Conservation (phyloP, 192 early-diverging fungal species). For the Cladochytrium replicatum region DNA sequence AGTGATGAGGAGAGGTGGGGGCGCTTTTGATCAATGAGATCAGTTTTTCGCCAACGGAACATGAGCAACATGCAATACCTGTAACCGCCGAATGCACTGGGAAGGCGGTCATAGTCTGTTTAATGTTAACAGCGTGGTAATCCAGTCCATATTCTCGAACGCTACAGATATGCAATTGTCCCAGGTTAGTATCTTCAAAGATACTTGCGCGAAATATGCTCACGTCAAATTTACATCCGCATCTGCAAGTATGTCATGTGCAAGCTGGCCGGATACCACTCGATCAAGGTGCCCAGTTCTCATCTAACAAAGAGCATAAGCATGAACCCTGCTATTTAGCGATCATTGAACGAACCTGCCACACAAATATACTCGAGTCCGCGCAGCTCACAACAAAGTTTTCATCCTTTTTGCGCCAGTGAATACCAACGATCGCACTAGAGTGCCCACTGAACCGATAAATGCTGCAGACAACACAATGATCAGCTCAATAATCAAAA, state of each 20-base stretch:
- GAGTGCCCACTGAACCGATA: conserved; percentile 56
- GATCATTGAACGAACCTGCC: conserved; percentile 50
- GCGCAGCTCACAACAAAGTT: conserved; percentile 50
- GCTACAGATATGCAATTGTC: conserved; percentile 17
- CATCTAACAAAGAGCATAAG: conserved; percentile 27
- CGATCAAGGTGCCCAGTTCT: conserved; percentile 70
- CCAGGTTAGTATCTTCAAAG: background rate
- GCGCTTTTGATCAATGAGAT: conserved; percentile 10
- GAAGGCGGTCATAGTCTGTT: conserved; percentile 28
- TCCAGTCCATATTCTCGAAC: conserved; percentile 20
- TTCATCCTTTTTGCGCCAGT: conserved; percentile 61
- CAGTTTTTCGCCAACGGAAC: conserved; percentile 11
- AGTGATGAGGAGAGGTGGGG: conserved; percentile 12
- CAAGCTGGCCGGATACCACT: conserved; percentile 39
- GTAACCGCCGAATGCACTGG: conserved; percentile 12
- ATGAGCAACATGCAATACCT: background rate
- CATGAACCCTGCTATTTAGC: background rate
- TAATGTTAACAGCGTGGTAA: conserved; percentile 18
- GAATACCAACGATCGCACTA: conserved; percentile 38
- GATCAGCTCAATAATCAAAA: background rate
- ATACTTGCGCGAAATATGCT: background rate
- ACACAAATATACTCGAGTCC: conserved; percentile 58
- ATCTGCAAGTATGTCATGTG: conserved; percentile 47
- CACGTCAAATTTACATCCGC: conserved; percentile 41
- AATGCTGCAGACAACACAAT: conserved; percentile 2